These are phyloP conservation scores for Abelmoschus esculentus DNA, from an alignment of 345 rosid genomes.

Conservation along the genomic window DNA sequence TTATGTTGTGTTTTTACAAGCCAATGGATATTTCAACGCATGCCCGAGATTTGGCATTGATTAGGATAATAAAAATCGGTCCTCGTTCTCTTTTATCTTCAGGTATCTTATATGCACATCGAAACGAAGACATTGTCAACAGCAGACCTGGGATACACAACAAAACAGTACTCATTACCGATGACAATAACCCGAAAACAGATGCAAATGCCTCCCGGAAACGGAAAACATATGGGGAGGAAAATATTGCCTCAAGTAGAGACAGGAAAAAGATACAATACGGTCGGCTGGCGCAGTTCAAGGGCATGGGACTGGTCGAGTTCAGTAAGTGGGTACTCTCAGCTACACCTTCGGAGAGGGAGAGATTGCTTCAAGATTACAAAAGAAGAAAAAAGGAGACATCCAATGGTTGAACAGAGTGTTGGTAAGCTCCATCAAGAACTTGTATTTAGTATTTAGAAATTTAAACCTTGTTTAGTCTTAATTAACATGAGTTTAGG, in stretches of 20 bases:
- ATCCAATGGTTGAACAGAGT: not conserved
- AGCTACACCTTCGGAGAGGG: slow-evolving; percentile 41
- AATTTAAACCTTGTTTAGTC: not conserved
- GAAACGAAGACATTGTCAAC: slow-evolving; percentile 73
- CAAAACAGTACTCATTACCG: slow-evolving; percentile 12
- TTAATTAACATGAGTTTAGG: not conserved
- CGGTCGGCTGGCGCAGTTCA: slow-evolving; percentile 46
- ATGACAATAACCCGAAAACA: slow-evolving; percentile 9
- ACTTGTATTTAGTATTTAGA: not conserved
- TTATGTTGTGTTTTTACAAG: too few species aligned
- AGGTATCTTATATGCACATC: slow-evolving; percentile 78
- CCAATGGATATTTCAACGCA: not conserved
- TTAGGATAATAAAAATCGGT: not conserved
- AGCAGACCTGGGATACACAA: slow-evolving; percentile 18
- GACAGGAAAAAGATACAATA: slow-evolving; percentile 43
- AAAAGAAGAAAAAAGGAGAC: slow-evolving; percentile 28
- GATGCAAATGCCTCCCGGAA: slow-evolving; percentile 10
- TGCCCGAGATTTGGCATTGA: not conserved
- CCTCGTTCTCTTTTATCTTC: not conserved
- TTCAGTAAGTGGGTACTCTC: slow-evolving; percentile 76
- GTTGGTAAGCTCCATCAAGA: not conserved
- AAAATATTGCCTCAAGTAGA: slow-evolving; percentile 16
- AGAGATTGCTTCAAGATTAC: slow-evolving; percentile 42
- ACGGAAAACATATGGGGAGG: slow-evolving; percentile 18
- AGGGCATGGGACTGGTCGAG: slow-evolving; percentile 56